Evolutionary conservation across 2,329 filamentous ascomycete species (phyloP).

Genomic region (Trichoderma brevicompactum): DNA sequence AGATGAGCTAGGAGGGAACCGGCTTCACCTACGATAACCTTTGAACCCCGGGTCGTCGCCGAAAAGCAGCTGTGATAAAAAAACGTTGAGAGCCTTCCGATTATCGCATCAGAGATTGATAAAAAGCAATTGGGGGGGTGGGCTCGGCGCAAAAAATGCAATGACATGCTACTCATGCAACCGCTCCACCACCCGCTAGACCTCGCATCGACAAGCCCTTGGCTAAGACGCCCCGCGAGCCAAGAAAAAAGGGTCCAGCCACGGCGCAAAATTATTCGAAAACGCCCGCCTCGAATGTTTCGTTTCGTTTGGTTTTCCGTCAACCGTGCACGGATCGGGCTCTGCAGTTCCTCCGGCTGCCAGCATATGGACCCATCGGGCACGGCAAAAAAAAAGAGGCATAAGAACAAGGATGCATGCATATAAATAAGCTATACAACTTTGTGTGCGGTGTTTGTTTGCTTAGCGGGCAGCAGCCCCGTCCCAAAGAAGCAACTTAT

Average conservation of each 20-base stretch:
- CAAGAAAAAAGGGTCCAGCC: neutral
- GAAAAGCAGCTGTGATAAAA: neutral
- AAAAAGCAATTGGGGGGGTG: neutral
- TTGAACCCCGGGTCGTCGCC: neutral
- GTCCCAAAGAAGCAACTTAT: neutral
- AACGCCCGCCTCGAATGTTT: neutral
- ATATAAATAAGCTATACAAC: conserved; percentile 14
- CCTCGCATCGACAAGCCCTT: no score
- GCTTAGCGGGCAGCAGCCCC: neutral
- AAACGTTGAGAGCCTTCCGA: conserved; percentile 9
- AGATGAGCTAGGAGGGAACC: neutral
- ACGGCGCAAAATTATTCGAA: neutral
- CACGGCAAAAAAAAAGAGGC: neutral
- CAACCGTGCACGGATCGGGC: conserved; percentile 8
- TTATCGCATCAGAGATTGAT: conserved; percentile 27
- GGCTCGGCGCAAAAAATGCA: conserved; percentile 2
- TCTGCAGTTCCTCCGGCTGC: conserved; percentile 24
- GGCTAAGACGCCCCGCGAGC: no score
- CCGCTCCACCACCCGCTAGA: neutral
- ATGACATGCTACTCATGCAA: conserved; percentile 1
- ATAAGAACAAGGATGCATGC: conserved; percentile 20
- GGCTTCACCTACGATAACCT: neutral
- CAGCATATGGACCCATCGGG: neutral
- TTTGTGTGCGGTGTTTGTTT: conserved; percentile 17
- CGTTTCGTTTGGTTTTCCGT: neutral